Evolutionary conservation across 2,329 filamentous ascomycete species (phyloP).

Genomic region (Fusarium equiseti): DNA sequence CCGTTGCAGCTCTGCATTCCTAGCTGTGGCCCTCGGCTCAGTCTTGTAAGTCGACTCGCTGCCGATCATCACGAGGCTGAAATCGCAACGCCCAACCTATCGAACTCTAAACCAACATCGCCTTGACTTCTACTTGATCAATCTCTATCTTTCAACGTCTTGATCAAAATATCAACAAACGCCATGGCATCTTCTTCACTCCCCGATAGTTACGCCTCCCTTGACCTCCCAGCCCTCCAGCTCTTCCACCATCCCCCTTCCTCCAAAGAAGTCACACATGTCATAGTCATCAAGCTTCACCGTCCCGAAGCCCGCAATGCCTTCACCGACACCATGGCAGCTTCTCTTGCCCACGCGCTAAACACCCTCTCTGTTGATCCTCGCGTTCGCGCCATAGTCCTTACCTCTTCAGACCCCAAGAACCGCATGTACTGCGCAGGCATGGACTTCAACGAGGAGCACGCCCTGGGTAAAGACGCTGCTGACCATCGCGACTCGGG

Average conservation of each 20-base stretch:
- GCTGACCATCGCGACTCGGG: constrained; percentile 62
- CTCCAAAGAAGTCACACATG: constrained; percentile 68
- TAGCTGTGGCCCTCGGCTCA: constrained; percentile 18
- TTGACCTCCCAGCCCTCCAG: constrained; percentile 58
- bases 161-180: not conserved
- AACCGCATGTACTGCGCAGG: constrained; percentile 69
- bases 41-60: constrained; percentile 27
- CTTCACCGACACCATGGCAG: constrained; percentile 74
- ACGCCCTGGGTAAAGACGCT: constrained; percentile 42
- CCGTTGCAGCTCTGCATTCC: not conserved
- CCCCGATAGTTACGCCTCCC: constrained; percentile 56
- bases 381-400: constrained; percentile 66
- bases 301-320: constrained; percentile 76
- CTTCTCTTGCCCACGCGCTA: constrained; percentile 69
- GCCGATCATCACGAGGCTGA: constrained; percentile 21
- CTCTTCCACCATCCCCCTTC: constrained; percentile 63
- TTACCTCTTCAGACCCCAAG: constrained; percentile 63
- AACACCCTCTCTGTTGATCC: constrained; percentile 63
- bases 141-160: not conserved
- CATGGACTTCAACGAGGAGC: constrained; percentile 63
- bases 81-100: constrained; percentile 5
- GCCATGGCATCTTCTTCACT: constrained; percentile 44
- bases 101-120: constrained; percentile 29
- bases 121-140: not conserved
- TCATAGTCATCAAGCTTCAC: constrained; percentile 72